A percentile compares a stretch with the other conserved stretches of the same genome.
phyloP scores from a whole-genome alignment of 1,284 basidiomycete species.

The Somion occarium region DNA sequence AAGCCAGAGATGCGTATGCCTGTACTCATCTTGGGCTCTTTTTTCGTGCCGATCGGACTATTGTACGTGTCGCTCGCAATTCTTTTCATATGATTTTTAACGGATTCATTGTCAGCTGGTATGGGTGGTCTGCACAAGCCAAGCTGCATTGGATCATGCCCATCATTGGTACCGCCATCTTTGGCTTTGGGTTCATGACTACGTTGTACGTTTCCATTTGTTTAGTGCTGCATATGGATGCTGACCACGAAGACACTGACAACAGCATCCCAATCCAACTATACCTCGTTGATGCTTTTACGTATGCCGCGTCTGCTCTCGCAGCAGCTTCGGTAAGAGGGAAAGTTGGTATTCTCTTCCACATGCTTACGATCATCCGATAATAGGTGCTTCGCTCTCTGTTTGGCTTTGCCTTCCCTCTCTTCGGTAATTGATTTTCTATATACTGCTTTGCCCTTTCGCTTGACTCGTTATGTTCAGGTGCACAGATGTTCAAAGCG shows the following conservation, averaged over 20 bases:
- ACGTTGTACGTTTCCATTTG: slow-evolving; percentile 36
- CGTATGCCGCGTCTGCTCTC: slow-evolving; percentile 60
- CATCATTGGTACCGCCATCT: slow-evolving; percentile 51
- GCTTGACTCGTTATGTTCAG: not conserved
- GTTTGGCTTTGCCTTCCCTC: slow-evolving; percentile 66
- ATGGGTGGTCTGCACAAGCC: slow-evolving; percentile 64
- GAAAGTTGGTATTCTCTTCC: not conserved
- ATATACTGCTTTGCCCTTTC: not conserved
- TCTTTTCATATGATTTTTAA: not conserved
- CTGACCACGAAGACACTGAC: too few species aligned
- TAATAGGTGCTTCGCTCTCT: slow-evolving; percentile 60
- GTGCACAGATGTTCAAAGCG: slow-evolving; percentile 52
- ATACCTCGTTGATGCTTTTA: slow-evolving; percentile 68
- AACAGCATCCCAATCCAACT: slow-evolving; percentile 62
- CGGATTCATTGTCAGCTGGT: slow-evolving; percentile 39
- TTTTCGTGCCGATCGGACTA: slow-evolving; percentile 65
- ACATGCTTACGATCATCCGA: not conserved
- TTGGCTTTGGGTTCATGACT: slow-evolving; percentile 49
- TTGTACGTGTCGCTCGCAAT: slow-evolving; percentile 42
- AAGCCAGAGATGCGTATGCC: slow-evolving; percentile 71
- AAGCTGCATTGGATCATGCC: slow-evolving; percentile 64
- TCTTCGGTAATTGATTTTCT: slow-evolving; percentile 41
- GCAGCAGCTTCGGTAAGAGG: slow-evolving; percentile 53
- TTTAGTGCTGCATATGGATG: too few species aligned
- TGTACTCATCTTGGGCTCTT: slow-evolving; percentile 57